Conservation (phyloP, 2,329 filamentous ascomycete species). For the Claviceps sp. region DNA sequence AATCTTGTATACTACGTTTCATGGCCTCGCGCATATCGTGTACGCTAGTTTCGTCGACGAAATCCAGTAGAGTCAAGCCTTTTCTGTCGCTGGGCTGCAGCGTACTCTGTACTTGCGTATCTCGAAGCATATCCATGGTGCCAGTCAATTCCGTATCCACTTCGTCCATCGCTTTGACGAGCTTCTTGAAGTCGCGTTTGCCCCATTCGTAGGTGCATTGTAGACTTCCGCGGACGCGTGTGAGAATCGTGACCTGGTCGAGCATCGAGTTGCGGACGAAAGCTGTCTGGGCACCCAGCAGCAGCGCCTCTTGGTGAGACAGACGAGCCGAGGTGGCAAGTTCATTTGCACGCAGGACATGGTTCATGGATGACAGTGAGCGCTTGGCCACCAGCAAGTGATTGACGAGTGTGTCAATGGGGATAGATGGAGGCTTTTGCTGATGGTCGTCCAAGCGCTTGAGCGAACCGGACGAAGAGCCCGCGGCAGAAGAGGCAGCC, state of each 20-base stretch:
- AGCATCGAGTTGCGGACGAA: conserved; percentile 52
- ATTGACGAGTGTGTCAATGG: conserved; percentile 65
- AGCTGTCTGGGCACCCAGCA: conserved; percentile 55
- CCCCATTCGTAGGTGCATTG: conserved; percentile 43
- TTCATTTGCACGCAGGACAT: conserved; percentile 76
- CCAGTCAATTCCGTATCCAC: conserved; percentile 50
- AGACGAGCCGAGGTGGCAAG: conserved; percentile 64
- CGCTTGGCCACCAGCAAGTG: conserved; percentile 80
- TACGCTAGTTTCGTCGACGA: conserved; percentile 61
- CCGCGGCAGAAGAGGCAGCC: conserved; percentile 22
- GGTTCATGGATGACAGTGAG: conserved; percentile 68
- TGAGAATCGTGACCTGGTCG: conserved; percentile 40
- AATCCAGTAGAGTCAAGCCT: conserved; percentile 55
- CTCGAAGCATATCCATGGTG: conserved; percentile 51
- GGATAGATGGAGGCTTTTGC: conserved; percentile 10
- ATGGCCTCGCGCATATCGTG: conserved; percentile 50
- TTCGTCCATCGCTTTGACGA: conserved; percentile 52
- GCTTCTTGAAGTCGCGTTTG: conserved; percentile 44
- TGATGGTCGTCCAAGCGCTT: conserved; percentile 16
- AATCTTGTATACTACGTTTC: conserved; percentile 56
- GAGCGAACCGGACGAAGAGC: conserved; percentile 22
- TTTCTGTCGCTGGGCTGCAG: conserved; percentile 47
- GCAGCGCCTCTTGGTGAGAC: conserved; percentile 64
- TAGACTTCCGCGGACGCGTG: conserved; percentile 36
- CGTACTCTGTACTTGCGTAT: conserved; percentile 48